Conservation (phyloP, 2,329 filamentous ascomycete species). For the Ramichloridium luteum region DNA sequence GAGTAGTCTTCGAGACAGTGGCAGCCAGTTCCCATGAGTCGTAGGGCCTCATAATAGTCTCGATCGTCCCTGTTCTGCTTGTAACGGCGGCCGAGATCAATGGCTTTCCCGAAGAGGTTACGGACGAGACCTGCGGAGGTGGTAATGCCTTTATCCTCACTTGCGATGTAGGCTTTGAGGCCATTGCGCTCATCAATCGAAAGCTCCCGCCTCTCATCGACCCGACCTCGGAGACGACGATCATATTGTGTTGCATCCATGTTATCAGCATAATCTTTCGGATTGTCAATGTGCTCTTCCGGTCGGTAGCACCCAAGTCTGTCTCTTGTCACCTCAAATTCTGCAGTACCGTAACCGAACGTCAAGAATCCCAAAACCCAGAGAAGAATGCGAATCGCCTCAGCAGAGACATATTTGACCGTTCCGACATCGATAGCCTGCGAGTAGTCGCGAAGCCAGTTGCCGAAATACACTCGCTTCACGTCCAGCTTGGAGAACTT, state of each 20-base stretch:
- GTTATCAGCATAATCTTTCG: slow-evolving; percentile 62
- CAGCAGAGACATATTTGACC: slow-evolving; percentile 40
- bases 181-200: slow-evolving; percentile 54
- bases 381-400: slow-evolving; percentile 43
- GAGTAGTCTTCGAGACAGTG: slow-evolving; percentile 90
- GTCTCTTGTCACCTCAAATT: slow-evolving; percentile 45
- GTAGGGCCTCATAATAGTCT: slow-evolving; percentile 79
- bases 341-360: slow-evolving; percentile 44
- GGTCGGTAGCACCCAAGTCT: slow-evolving; percentile 39
- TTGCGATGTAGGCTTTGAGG: slow-evolving; percentile 84
- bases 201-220: slow-evolving; percentile 69
- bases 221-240: slow-evolving; percentile 57
- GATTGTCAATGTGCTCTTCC: slow-evolving; percentile 44
- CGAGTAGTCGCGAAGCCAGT: slow-evolving; percentile 39
- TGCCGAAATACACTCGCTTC: slow-evolving; percentile 30
- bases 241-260: slow-evolving; percentile 75
- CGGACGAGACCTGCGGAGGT: slow-evolving; percentile 70
- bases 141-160: slow-evolving; percentile 64
- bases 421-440: slow-evolving; percentile 45
- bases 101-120: slow-evolving; percentile 57
- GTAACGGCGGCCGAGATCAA: slow-evolving; percentile 70
- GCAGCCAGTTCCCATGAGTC: slow-evolving; percentile 73
- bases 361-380: slow-evolving; percentile 45
- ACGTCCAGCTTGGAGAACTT: slow-evolving; percentile 73
- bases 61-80: slow-evolving; percentile 50